Evolutionary conservation across 345 rosid genomes (phyloP), one percentile per base, ranked within the genome.

Genomic region (Aquilaria sinensis): DNA sequence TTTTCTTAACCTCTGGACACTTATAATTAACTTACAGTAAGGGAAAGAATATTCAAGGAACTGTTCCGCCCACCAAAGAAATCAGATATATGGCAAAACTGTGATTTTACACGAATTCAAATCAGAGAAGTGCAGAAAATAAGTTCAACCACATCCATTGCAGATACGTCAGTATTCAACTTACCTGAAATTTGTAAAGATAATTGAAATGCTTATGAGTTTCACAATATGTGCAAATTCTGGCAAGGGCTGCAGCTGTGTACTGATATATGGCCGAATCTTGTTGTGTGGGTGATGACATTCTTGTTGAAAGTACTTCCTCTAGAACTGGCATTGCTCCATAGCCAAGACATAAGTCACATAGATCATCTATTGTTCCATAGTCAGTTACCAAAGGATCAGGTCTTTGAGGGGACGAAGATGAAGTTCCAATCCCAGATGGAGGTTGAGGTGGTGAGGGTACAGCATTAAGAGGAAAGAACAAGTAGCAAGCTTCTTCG

Each of bases 381-480:
- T 86, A 88, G 60, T 93, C 98, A 68, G 94, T 87, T 58, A 88
- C 86, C 77, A 87, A 76, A 57, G 94, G 92, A 79, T 93, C 98
- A 34, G 78, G 77, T 74, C 98, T 85, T 73, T 93, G 98, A 58
- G 97, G 96, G 47, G 94, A 84, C 34, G 85, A 84, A 61, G 98
- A 77, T 32, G 92, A 82, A 69, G 85, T 71, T 52, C 55, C 69
- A 14, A 89, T 86, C 74, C 72, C 67, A 11, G 75, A 58, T 47
- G 81, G 84, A 58, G 89, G 77, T 76, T 85, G 96, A 79, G 92
- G 72, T 58, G 93, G 76, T 43, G 87, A 71, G 43, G 98, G 96
- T 77, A 85, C 77, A 74, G 78, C 81, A 80, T 73, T 74, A 43
- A 61, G 83, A 45, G 97, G 97, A 80, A 93, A 90, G 82, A 93